These are phyloP conservation scores for Phytophthora vignae DNA, from an alignment of 352 stramenopile genomes.

Conservation along the genomic window DNA sequence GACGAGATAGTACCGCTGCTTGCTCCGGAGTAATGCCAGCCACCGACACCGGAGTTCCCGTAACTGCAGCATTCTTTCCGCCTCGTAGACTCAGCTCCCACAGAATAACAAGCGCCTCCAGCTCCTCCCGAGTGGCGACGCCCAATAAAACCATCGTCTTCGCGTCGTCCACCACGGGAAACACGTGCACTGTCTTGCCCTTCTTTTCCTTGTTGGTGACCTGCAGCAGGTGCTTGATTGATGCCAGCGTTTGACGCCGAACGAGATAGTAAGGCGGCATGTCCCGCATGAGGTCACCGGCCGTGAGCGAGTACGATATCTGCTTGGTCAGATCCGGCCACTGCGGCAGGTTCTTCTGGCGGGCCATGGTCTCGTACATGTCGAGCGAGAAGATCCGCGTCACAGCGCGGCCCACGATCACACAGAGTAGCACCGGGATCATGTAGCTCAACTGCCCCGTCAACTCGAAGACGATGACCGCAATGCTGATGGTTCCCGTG, in stretches of 20 bases:
- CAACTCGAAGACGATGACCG: slow-evolving; percentile 90
- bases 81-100: slow-evolving; percentile 61
- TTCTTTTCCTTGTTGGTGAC: slow-evolving; percentile 37
- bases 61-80: slow-evolving; percentile 13
- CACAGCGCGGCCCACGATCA: slow-evolving; percentile 76
- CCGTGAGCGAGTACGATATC: slow-evolving; percentile 75
- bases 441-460: slow-evolving; percentile 92
- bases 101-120: slow-evolving; percentile 64
- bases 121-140: slow-evolving; percentile 63
- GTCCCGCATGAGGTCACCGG: slow-evolving; percentile 75
- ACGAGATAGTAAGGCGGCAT: slow-evolving; percentile 52
- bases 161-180: slow-evolving; percentile 75
- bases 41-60: slow-evolving; percentile 14
- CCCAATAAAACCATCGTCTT: slow-evolving; percentile 73
- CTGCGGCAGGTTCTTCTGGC: slow-evolving; percentile 81
- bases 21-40: slow-evolving; percentile 39
- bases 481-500: slow-evolving; percentile 81
- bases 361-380: slow-evolving; percentile 87
- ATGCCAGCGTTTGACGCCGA: slow-evolving; percentile 62
- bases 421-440: slow-evolving; percentile 84
- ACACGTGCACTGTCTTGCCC: slow-evolving; percentile 48
- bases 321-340: slow-evolving; percentile 85
- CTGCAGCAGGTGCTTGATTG: slow-evolving; percentile 55
- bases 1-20: slow-evolving; percentile 43
- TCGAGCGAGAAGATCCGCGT: slow-evolving; percentile 79